These are phyloP conservation scores for Fusarium paranaense DNA, from an alignment of 2,329 filamentous ascomycete species.

Conservation along the genomic window DNA sequence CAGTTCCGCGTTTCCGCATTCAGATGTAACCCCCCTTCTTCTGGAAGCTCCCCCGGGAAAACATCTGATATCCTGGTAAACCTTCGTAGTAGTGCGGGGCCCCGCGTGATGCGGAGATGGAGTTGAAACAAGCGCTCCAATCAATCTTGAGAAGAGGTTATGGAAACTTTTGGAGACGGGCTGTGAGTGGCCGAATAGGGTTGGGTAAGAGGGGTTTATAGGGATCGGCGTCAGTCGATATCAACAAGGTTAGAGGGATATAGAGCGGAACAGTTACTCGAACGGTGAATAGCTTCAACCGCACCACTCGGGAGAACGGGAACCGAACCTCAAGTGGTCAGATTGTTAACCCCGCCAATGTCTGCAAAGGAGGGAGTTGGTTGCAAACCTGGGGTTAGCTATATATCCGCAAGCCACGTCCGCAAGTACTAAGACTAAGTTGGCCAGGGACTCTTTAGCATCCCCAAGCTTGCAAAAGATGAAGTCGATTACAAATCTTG, in stretches of 20 bases:
- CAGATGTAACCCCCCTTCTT: neutral
- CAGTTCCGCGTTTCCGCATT: neutral
- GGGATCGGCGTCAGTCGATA: neutral
- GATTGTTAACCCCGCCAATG: neutral
- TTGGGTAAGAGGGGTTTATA: neutral
- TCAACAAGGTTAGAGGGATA: neutral
- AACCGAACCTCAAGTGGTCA: neutral
- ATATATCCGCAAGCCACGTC: neutral
- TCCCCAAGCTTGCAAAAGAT: neutral
- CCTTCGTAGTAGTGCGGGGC: neutral
- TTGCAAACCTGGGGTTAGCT: neutral
- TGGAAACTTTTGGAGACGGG: neutral
- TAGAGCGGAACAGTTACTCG: neutral
- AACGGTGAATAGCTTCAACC: neutral
- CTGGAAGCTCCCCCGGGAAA: neutral
- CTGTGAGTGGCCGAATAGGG: neutral
- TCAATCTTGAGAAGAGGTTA: neutral
- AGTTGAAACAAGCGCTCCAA: neutral
- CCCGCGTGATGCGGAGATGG: neutral
- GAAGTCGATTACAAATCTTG: neutral
- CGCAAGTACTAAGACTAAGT: neutral
- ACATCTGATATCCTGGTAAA: neutral
- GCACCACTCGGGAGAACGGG: neutral
- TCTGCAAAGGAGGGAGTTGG: neutral
- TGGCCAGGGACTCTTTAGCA: neutral